Conservation (phyloP, 2,329 filamentous ascomycete genomes). For the Tolypocladium paradoxum region DNA sequence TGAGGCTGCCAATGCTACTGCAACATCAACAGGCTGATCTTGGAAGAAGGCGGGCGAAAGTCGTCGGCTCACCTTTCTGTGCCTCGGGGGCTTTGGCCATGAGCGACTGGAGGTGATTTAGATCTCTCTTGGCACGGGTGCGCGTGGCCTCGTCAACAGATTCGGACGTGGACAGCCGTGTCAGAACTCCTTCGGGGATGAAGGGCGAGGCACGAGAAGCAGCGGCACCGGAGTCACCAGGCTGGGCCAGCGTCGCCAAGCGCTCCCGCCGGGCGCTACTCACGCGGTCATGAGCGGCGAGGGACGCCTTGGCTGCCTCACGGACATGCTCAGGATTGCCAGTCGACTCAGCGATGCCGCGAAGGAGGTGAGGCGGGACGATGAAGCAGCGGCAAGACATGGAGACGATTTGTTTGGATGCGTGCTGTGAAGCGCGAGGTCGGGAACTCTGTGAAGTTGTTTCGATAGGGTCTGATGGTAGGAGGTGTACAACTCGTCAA, state of each 20-base stretch:
- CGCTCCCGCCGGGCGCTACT: slow-evolving; percentile 21
- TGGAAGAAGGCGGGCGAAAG: slow-evolving; percentile 6
- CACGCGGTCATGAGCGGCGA: slow-evolving; percentile 22
- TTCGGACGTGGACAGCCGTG: slow-evolving; percentile 24
- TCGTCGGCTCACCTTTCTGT: slow-evolving; percentile 11
- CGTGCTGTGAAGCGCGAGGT: not conserved
- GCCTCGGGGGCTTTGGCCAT: slow-evolving; percentile 10
- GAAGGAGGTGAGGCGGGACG: slow-evolving; percentile 35
- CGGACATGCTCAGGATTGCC: slow-evolving; percentile 25
- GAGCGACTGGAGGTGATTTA: slow-evolving; percentile 25
- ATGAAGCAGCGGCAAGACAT: slow-evolving; percentile 24
- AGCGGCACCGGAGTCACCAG: slow-evolving; percentile 12
- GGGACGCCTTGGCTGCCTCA: slow-evolving; percentile 22
- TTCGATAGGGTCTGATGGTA: not conserved
- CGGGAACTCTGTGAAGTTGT: not conserved
- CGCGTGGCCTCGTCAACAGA: slow-evolving; percentile 28
- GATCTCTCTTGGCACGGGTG: slow-evolving; percentile 23
- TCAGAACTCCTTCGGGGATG: slow-evolving; percentile 28
- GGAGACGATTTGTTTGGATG: not conserved
- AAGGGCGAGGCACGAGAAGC: slow-evolving; percentile 15
- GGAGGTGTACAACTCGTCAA: not conserved
- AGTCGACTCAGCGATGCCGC: slow-evolving; percentile 28
- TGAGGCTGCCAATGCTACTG: slow-evolving; percentile 9
- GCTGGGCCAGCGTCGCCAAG: slow-evolving; percentile 21
- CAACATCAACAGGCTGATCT: slow-evolving; percentile 1